Conservation (phyloP, 805 yeast species). For the Pichia manshurica region DNA sequence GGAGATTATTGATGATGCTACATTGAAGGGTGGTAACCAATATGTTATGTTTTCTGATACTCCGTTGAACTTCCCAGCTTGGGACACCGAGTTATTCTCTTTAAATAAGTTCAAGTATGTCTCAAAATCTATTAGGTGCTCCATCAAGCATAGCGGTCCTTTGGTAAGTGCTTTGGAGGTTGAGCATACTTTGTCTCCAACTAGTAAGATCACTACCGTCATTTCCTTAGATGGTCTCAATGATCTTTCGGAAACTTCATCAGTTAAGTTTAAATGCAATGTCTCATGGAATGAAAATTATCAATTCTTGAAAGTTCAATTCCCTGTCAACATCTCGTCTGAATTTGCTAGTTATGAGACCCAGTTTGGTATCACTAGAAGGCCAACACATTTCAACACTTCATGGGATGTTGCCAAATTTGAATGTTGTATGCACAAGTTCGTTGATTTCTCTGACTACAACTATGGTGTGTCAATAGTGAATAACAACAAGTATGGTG, state of each 20-base stretch:
- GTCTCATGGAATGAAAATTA: constrained; percentile 87
- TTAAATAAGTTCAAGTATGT: constrained; percentile 62
- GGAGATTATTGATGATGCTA: constrained; percentile 59
- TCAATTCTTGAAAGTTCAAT: constrained; percentile 88
- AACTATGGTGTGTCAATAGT: constrained; percentile 81
- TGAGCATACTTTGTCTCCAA: constrained; percentile 50
- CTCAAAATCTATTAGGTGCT: constrained; percentile 34
- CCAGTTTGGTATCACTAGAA: constrained; percentile 83
- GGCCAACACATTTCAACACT: constrained; percentile 94
- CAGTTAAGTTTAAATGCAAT: constrained; percentile 47
- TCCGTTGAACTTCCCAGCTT: constrained; percentile 88
- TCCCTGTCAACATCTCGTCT: constrained; percentile 76
- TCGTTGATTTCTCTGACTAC: constrained; percentile 84
- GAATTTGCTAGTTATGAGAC: constrained; percentile 87
- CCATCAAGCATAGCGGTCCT: constrained; percentile 45
- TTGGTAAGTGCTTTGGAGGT: constrained; percentile 60
- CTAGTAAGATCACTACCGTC: constrained; percentile 56
- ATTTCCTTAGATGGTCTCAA: constrained; percentile 61
- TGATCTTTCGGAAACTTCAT: constrained; percentile 32
- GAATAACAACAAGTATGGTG: constrained; percentile 88
- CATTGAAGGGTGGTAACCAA: constrained; percentile 68
- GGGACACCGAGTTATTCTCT: constrained; percentile 95
- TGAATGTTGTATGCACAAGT: constrained; percentile 92
- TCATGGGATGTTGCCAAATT: constrained; percentile 96
- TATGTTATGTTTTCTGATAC: constrained; percentile 80